Evolutionary conservation across 768 basidiomycete genomes (phyloP).

Genomic region (Termitomyces eurrhizus): DNA sequence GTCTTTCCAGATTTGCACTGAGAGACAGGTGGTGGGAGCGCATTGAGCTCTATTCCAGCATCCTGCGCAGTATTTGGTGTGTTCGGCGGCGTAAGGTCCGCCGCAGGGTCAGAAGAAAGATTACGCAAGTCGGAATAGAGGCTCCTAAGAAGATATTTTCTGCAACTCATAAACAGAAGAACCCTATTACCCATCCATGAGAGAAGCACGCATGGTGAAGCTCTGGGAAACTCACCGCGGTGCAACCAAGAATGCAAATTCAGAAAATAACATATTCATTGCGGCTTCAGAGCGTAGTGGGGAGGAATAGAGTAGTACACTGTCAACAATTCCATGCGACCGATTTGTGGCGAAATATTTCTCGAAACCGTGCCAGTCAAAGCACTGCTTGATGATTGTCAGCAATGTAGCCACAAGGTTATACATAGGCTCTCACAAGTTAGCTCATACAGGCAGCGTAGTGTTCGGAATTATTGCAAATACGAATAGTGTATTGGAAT

Average conservation of each 20-base stretch:
- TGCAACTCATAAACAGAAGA: conserved; percentile 52
- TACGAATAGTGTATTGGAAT: neutral
- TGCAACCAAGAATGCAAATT: conserved; percentile 5
- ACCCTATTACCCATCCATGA: conserved; percentile 28
- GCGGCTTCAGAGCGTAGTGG: neutral
- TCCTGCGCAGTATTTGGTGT: conserved; percentile 17
- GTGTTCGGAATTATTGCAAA: neutral
- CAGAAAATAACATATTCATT: conserved; percentile 10
- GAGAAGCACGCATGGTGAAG: neutral
- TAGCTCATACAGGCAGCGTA: neutral
- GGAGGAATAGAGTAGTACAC: neutral
- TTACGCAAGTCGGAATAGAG: conserved; percentile 58
- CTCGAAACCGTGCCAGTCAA: neutral
- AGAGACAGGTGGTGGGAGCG: conserved; percentile 35
- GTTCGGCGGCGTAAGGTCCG: conserved; percentile 17
- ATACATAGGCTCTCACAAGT: neutral
- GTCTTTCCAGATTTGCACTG: conserved; percentile 21
- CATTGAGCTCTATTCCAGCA: conserved; percentile 32
- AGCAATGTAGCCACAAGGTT: neutral
- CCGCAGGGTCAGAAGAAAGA: conserved; percentile 30
- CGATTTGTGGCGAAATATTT: neutral
- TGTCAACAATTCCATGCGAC: neutral
- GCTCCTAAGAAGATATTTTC: conserved; percentile 52
- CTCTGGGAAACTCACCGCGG: conserved; percentile 6
- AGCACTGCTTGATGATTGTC: neutral